Evolutionary conservation across 2,329 filamentous ascomycete species (phyloP).

Genomic region (Stemphylium lycopersici): DNA sequence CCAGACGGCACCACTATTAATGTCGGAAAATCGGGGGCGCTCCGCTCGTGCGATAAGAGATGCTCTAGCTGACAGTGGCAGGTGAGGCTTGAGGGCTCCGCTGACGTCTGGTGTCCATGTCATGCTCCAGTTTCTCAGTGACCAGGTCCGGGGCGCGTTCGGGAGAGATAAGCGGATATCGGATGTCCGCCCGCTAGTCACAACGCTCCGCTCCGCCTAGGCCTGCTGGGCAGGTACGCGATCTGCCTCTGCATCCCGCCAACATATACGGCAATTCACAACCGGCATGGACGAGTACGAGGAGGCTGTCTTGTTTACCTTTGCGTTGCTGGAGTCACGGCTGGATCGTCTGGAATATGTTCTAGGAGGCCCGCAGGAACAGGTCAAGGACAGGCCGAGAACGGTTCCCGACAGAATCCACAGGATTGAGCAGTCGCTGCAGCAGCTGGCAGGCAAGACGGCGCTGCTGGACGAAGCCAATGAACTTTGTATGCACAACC

Average conservation of each 20-base stretch:
- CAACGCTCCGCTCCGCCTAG: slow-evolving; percentile 8
- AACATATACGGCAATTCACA: slow-evolving; percentile 14
- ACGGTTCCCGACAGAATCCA: slow-evolving; percentile 46
- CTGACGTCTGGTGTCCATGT: slow-evolving; percentile 16
- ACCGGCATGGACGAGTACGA: slow-evolving; percentile 47
- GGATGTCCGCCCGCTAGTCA: slow-evolving; percentile 22
- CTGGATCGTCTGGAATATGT: slow-evolving; percentile 53
- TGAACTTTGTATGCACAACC: slow-evolving; percentile 39
- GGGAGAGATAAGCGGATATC: slow-evolving; percentile 10
- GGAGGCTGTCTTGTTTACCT: slow-evolving; percentile 50
- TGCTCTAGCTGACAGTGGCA: slow-evolving; percentile 1
- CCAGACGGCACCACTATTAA: background rate
- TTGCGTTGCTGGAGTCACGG: slow-evolving; percentile 53
- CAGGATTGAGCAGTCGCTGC: slow-evolving; percentile 46
- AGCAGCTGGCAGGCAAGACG: slow-evolving; percentile 50
- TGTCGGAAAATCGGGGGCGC: background rate
- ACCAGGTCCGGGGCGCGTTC: slow-evolving; percentile 5
- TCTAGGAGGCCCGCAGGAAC: slow-evolving; percentile 44
- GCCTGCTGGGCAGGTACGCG: slow-evolving; percentile 21
- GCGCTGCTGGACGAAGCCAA: slow-evolving; percentile 49
- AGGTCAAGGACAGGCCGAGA: slow-evolving; percentile 29
- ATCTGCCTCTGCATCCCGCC: slow-evolving; percentile 18
- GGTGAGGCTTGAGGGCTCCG: slow-evolving; percentile 8
- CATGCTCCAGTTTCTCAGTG: background rate
- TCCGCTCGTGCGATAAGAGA: background rate